Evolutionary conservation across 2,329 filamentous ascomycete species (phyloP).

Genomic region (Paramyrothecium roridum): DNA sequence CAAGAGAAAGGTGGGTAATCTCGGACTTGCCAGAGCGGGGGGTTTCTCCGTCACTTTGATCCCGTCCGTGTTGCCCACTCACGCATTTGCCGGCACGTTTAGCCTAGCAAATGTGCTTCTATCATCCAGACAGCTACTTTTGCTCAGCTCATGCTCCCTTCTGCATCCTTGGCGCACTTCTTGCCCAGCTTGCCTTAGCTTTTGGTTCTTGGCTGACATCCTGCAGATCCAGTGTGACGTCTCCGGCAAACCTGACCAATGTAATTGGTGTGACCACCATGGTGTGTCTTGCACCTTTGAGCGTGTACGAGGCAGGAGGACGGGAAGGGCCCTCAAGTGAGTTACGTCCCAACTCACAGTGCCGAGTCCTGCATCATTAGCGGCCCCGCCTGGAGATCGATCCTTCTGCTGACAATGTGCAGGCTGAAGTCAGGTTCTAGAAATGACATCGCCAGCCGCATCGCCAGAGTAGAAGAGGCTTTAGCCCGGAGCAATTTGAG

Average conservation of each 20-base stretch:
- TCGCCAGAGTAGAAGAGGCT: background rate
- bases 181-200: background rate
- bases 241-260: slow-evolving; percentile 5
- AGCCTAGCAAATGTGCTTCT: no score
- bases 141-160: no score
- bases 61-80: no score
- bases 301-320: slow-evolving; percentile 17
- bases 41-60: background rate
- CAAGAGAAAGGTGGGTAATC: slow-evolving; percentile 16
- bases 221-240: slow-evolving; percentile 18
- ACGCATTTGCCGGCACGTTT: no score
- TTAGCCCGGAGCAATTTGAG: background rate
- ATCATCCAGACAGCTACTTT: no score
- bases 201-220: background rate
- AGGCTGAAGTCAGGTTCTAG: background rate
- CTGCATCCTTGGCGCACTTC: no score
- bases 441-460: background rate
- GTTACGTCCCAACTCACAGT: background rate
- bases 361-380: no score
- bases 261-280: slow-evolving; percentile 20
- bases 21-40: background rate
- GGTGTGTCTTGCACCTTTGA: slow-evolving; percentile 17
- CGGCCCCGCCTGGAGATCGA: no score
- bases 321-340: slow-evolving; percentile 10
- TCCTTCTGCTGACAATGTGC: background rate